Base-by-base conservation (phyloP, 192 early-diverging fungal species). In the Coemansia sp. region DNA sequence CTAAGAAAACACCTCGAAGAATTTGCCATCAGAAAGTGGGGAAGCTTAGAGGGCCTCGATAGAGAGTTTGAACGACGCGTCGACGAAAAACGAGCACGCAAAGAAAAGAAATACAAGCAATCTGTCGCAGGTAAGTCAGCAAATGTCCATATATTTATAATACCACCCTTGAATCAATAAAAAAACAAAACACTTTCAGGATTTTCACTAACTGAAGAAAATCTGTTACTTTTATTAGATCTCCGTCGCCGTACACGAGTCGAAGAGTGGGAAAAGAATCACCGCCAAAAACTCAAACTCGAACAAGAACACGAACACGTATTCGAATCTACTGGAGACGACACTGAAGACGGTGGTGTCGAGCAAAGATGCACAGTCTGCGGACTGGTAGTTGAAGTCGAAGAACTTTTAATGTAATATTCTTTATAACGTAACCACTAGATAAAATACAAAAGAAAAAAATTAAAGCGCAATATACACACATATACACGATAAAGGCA, bases 21-120 rank as follows among this genome's bases (percentile, higher is more conserved):
- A n/a, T 99, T 91, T 78, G 94, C 95, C 6, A 82, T 89, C 45
- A 82, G 90, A 35, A 97, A 97, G 59, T 99, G 94, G 94, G 91
- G 89, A 14, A 74, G 84, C 8, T 68, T 86, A 11, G 90, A 95
- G 47, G 83, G 65, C 5, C 71, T 99, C 19, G 97, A 99, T 72
- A 55, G 71, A 20, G 94, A 96, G 66, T 97, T 87, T 75, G 89
- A 91, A 40, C 76, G 78, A 17, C 71, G 95, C 4, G 81, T 84
- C 40, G 55, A 71, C 15, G 85, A 90, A 24, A 96, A 95, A 64
- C 85, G 85, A 40, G 64, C 69, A 13, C 81, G 84, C 38, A 93
- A 96, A 46, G 91, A 92, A 38, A 83, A 84, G 46, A 90, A 91
- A 58, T 93, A 89, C 61, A 83, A 87, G 53, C 76, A 78, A 19